Base-by-base conservation (phyloP, 2,329 filamentous ascomycete genomes). In the Colletotrichum camelliae region DNA sequence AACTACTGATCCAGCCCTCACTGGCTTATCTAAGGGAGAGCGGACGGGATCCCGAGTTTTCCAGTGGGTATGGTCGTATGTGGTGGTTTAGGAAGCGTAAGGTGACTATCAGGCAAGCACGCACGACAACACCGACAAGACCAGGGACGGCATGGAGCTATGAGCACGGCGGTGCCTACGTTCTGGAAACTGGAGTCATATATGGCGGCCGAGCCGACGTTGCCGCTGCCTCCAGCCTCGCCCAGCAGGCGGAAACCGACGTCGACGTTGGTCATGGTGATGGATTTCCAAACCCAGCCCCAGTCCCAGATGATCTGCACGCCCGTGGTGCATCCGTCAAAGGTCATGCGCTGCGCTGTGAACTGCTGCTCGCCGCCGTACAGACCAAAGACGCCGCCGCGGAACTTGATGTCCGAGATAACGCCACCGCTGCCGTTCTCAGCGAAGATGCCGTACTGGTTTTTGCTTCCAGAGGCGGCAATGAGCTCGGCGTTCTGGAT, bases 191-290 rank as follows among this genome's bases (percentile, higher is more conserved):
- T 29, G 3, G 79, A 78, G 67, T 79, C 79, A 78, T 37, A 52
- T 78, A 35, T 35, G 33, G 12, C 91, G 75, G 88, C 88, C 82
- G 92, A 92, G 5, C 89, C 90, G 81, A 95, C 88, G 80, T 95
- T 27, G 61, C 71, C 4, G 79, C 77, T 29, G 77, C 75, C 31
- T 77, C 52, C 16, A 31, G 61, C 70, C n/a, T 57, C 67, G 58
- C 55, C 58, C 7, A 18, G 57, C 8, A 72, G 27, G 5, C 55
- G 60, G 61, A 78, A 73, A 37, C 74, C 74, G 7, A 58, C 39
- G 15, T 69, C 37, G 4, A 66, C 24, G 52, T 72, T 67, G 21
- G 16, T 62, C 39, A 77, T 35, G 33, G 48, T 70, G 2, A 78
- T 55, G 9, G 64, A 70, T 62, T 78, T 77, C 75, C 69, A 77